A percentile compares a stretch with the other conserved stretches of the same genome.
phyloP scores from a whole-genome alignment of 2,329 filamentous ascomycete species.

The Fusarium cyanostomum region DNA sequence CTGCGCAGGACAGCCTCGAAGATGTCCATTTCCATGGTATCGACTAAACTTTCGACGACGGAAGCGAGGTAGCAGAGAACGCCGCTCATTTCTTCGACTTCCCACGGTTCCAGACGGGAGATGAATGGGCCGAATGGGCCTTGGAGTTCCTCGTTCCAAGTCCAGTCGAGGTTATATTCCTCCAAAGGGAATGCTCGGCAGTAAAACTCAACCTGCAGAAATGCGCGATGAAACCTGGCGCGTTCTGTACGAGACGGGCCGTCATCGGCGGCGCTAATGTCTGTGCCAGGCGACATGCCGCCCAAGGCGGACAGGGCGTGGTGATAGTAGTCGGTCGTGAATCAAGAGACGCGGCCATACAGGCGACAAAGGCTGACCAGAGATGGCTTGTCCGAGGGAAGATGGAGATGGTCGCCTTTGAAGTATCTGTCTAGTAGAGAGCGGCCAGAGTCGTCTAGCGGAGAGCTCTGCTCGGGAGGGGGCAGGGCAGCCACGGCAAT shows the following conservation, averaged over 20 bases:
- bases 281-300: not conserved
- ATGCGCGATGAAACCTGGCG: not conserved
- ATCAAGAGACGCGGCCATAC: not conserved
- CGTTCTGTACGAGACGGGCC: not conserved
- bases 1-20: not conserved
- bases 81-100: not conserved
- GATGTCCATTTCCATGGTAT: not conserved
- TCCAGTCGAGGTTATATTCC: not conserved
- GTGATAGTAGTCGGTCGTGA: not conserved
- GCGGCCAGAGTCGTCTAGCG: too few species aligned
- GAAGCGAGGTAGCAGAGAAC: not conserved
- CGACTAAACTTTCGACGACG: not conserved
- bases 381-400: not conserved
- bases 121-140: not conserved
- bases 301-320: not conserved
- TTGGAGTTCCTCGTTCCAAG: not conserved
- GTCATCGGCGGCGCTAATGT: not conserved
- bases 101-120: not conserved
- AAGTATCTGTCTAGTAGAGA: not conserved
- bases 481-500: not conserved
- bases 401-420: not conserved
- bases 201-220: not conserved
- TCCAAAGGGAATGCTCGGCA: not conserved
- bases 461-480: not conserved
- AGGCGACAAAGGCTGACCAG: not conserved